These are phyloP conservation scores for Pseudoscleropodium purum DNA, from an alignment of 225 moss, liverwort and hornwort genomes.

Conservation along the genomic window DNA sequence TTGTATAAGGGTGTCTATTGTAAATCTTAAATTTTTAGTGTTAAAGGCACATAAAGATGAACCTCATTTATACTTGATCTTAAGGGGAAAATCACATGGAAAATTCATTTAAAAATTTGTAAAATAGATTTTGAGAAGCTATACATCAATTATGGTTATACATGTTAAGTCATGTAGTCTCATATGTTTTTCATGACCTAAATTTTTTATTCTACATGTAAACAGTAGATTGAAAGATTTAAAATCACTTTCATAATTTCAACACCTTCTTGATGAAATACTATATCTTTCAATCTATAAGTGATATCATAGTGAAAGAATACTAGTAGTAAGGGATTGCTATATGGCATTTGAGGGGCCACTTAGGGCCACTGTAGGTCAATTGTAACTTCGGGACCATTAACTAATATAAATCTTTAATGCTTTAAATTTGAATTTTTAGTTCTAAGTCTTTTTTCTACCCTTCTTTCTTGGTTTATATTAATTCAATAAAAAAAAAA, in stretches of 20 bases:
- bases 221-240: background rate
- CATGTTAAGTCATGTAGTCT: background rate
- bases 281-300: background rate
- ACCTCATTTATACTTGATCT: background rate
- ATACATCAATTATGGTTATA: background rate
- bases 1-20: accelerated
- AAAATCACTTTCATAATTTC: background rate
- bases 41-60: too few species aligned
- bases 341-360: background rate
- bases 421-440: background rate
- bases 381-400: accelerated
- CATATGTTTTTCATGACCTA: background rate
- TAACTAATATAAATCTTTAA: accelerated
- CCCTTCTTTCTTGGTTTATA: accelerated
- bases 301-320: background rate
- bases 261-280: accelerated
- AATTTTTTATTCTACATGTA: background rate
- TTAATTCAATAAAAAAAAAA: background rate
- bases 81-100: background rate
- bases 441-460: background rate
- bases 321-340: background rate
- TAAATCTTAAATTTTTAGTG: background rate
- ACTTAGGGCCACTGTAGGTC: too few species aligned
- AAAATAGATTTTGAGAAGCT: background rate
- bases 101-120: background rate